phyloP scores from a whole-genome alignment of 352 stramenopile species.

The Globisporangium ultimum region DNA sequence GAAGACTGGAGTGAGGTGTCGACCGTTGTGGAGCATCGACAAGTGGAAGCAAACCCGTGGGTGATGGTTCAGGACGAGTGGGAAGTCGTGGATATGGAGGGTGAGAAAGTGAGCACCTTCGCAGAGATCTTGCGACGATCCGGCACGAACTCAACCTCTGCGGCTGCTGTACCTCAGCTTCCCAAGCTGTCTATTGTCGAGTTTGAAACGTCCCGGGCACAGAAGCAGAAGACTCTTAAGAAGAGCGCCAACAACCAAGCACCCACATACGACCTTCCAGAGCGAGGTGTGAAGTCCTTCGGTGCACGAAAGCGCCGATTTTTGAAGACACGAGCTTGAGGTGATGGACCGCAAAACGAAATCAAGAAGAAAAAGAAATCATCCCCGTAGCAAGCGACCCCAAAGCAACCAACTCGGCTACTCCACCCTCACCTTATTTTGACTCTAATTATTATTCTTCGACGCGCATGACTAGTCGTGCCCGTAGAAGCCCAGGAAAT shows the following conservation, averaged over 20 bases:
- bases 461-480: too few relatives aligned
- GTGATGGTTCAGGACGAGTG: conserved; percentile 69
- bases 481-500: too few relatives aligned
- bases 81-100: conserved; percentile 59
- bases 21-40: conserved; percentile 3
- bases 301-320: conserved; percentile 44
- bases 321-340: conserved; percentile 25
- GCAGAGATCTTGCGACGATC: conserved; percentile 39
- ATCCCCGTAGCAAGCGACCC: not conserved
- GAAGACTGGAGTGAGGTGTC: conserved; percentile 61
- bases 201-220: not conserved
- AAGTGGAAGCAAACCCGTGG: conserved; percentile 25
- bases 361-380: conserved; percentile 3
- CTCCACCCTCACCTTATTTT: too few relatives aligned
- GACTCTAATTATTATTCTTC: too few relatives aligned
- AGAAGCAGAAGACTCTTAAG: too few relatives aligned
- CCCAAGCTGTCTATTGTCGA: conserved; percentile 3
- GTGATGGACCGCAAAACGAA: not conserved
- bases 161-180: not conserved
- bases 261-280: not conserved
- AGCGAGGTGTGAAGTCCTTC: conserved; percentile 56
- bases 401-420: conserved; percentile 8
- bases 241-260: too few relatives aligned
- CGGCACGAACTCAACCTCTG: not conserved
- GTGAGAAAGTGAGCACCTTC: conserved; percentile 41